Evolutionary conservation across 2,329 filamentous ascomycete genomes (phyloP), one percentile per base, ranked within the genome.

Genomic region (Leptographium lundbergii): DNA sequence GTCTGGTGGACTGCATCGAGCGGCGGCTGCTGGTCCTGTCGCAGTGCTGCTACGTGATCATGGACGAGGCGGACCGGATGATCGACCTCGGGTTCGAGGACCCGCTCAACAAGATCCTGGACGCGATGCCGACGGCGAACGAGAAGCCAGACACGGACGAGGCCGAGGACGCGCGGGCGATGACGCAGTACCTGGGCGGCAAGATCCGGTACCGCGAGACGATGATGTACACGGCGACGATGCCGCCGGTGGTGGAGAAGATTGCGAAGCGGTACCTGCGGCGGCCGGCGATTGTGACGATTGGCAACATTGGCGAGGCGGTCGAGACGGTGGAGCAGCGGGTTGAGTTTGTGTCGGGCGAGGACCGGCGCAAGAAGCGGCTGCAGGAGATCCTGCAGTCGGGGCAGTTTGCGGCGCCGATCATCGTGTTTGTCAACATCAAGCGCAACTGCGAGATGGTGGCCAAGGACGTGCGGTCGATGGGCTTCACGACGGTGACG

Each of bases 201-300:
- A 84, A 84, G 65, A 87, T 91, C 67, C 81, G 88, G 25, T 97
- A 97, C 75, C 81, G 94, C 61, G 92, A 99, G 72, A 99, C 94
- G 0, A 99, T 99, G 94, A 99, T 99, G 94, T 99, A 97, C 82
- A 97, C 94, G 64, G 94, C 94, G 57, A 99, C 94, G 32, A 99
- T 99, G 94, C 91, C 94, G 1, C 76, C 88, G 0, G 84, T 88
- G 0, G 89, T 99, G 19, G 94, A 99, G 70, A 88, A 89, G 63
- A 97, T 99, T 63, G 94, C 94, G n/a, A 87, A 91, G 67, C 96
- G 96, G 70, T 99, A 99, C 69, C 83, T 97, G 19, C 88, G 92
- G 0, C 84, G 94, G 14, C 94, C 94, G 0, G 94, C 94, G 24
- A 94, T 91, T 56, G 91, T 96, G 47, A 96, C 88, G 0, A 97